A percentile compares a stretch with the other conserved stretches of the same genome.
These are phyloP conservation scores for Tieghemiomyces parasiticus DNA, from an alignment of 192 early-diverging fungal species.

Conservation along the genomic window DNA sequence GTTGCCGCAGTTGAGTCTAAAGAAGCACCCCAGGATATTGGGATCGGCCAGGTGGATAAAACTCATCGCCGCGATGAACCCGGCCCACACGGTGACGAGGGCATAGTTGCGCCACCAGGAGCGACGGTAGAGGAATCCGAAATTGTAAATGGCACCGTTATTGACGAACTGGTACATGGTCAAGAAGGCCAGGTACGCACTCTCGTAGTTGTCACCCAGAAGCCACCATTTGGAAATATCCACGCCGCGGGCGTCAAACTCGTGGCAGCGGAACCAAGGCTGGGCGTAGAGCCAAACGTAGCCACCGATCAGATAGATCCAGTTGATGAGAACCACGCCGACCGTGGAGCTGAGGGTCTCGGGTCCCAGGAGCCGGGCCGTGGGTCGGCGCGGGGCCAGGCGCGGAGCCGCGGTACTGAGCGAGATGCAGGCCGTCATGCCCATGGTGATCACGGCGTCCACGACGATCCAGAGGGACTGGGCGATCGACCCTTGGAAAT, in stretches of 20 bases:
- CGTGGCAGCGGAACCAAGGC: constrained; percentile 60
- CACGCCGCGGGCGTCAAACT: constrained; percentile 51
- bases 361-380: constrained; percentile 55
- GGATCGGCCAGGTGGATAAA: constrained; percentile 37
- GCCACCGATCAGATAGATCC: constrained; percentile 38
- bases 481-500: constrained; percentile 53
- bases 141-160: constrained; percentile 38
- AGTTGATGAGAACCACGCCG: constrained; percentile 57
- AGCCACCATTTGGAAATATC: constrained; percentile 65
- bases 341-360: constrained; percentile 53
- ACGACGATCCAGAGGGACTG: constrained; percentile 64
- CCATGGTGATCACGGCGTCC: constrained; percentile 48
- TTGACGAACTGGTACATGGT: constrained; percentile 44
- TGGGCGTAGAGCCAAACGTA: constrained; percentile 51
- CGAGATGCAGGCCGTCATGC: constrained; percentile 48
- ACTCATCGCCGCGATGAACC: constrained; percentile 30
- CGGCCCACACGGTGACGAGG: constrained; percentile 21
- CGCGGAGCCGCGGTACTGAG: constrained; percentile 37
- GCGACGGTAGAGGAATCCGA: constrained; percentile 32
- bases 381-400: constrained; percentile 46
- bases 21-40: constrained; percentile 33
- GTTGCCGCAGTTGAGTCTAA: constrained; percentile 57
- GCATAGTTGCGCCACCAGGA: constrained; percentile 32
- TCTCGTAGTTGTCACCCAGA: constrained; percentile 59
- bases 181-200: constrained; percentile 27